A percentile compares a stretch with the other conserved stretches of the same genome.
Evolutionary conservation across 257 asterid genomes (phyloP).

Genomic region (Solanum chilense): DNA sequence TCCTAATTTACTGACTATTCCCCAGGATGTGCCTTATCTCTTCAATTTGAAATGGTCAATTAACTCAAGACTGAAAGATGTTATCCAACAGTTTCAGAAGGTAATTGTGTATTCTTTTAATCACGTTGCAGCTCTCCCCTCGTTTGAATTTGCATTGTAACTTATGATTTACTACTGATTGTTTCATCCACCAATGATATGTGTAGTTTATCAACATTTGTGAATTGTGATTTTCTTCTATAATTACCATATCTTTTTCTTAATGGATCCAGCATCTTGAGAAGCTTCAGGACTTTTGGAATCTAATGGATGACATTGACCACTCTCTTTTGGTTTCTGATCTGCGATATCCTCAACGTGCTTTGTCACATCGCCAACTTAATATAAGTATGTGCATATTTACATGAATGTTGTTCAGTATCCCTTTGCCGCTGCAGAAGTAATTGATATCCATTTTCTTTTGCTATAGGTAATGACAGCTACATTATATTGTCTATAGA

Average conservation of each 20-base stretch:
- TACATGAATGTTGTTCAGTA: neutral
- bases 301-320: conserved; percentile 55
- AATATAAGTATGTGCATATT: conserved; percentile 35
- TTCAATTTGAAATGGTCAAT: conserved; percentile 47
- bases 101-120: conserved; percentile 10
- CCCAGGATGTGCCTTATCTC: conserved; percentile 56
- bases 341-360: conserved; percentile 33
- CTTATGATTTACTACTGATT: neutral
- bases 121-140: no score
- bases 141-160: no score
- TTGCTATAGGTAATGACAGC: conserved; percentile 50
- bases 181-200: neutral
- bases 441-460: neutral
- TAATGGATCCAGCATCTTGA: conserved; percentile 43
- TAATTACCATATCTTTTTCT: neutral
- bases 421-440: neutral
- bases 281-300: conserved; percentile 68
- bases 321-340: conserved; percentile 37
- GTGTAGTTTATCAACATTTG: neutral
- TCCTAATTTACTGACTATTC: conserved; percentile 1
- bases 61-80: conserved; percentile 46
- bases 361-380: conserved; percentile 54
- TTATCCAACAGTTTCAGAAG: conserved; percentile 50
- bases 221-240: neutral
- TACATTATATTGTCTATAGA: conserved; percentile 31